Conservation (phyloP, 192 early-diverging fungal species). For the Endogone sp. region DNA sequence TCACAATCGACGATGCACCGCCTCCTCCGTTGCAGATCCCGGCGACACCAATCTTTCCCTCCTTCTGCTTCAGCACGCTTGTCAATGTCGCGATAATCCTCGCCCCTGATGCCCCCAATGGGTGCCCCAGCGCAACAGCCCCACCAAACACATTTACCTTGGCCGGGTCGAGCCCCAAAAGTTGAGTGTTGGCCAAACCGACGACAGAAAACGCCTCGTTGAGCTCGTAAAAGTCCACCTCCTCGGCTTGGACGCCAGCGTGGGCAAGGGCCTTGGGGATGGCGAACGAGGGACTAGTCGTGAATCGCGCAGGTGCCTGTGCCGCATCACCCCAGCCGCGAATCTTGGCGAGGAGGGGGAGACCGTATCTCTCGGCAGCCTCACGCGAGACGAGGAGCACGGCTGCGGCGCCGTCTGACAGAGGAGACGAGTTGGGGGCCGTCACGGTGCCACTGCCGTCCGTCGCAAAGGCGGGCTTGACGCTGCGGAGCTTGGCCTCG, state of each 20-base stretch:
- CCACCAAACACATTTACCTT: conserved; percentile 95
- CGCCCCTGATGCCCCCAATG: conserved; percentile 93
- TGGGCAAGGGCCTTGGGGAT: conserved; percentile 71
- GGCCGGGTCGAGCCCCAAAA: conserved; percentile 65
- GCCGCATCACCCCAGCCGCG: conserved; percentile 72
- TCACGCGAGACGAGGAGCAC: conserved; percentile 67
- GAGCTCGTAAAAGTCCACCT: conserved; percentile 76
- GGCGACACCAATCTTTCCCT: conserved; percentile 82
- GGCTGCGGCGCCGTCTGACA: conserved; percentile 79
- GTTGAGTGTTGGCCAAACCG: conserved; percentile 79
- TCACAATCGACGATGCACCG: conserved; percentile 83
- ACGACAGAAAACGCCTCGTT: conserved; percentile 86
- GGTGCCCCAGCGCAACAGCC: conserved; percentile 96
- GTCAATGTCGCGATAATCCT: conserved; percentile 82
- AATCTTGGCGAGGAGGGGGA: conserved; percentile 52
- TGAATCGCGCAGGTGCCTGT: conserved; percentile 69
- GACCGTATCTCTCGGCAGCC: conserved; percentile 48
- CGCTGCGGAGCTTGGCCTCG: conserved; percentile 78
- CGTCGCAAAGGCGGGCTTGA: conserved; percentile 84
- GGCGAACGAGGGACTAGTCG: conserved; percentile 71
- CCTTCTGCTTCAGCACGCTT: conserved; percentile 66
- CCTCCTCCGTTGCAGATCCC: conserved; percentile 97
- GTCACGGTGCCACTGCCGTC: conserved; percentile 86
- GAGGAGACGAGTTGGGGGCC: conserved; percentile 77
- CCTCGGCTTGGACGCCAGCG: conserved; percentile 53